Evolutionary conservation across 495 filamentous ascomycete genomes (phyloP), one percentile per base, ranked within the genome.

Genomic region (Lasiosphaeria ovina): DNA sequence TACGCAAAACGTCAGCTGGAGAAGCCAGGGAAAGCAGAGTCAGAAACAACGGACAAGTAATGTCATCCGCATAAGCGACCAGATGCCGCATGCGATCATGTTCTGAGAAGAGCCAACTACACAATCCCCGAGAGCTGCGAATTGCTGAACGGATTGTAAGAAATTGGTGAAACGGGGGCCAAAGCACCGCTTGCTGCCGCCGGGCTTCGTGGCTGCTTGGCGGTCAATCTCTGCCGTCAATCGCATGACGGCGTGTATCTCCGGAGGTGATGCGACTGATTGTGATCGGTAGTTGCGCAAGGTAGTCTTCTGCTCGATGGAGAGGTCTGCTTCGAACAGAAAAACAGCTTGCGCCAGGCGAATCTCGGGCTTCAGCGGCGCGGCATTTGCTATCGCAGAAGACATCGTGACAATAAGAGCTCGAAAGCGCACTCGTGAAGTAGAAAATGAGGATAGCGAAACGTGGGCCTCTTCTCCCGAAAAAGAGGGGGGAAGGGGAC

Each of bases 21-120:
- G 36, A 40, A 40, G 36, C 36, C 36, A 38, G 56, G 35, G 38
- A 47, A 53, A 12, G 62, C 55, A 58, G 34, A 54, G 57, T 36
- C 55, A n/a, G 47, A 49, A 49, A 49, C 45, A 64, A 58, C 75
- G 55, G 16, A 79, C 74, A 38, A 76, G 62, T 48, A 80, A 68
- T 35, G 73, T 73, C 56, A 72, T 73, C 60, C 74, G 68, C 38
- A 79, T 70, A 17, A 76, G 38, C 9, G 72, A 67, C 77, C 75
- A 80, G 24, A 77, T 68, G 24, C 76, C 67, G 62, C 75, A 74
- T 51, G 76, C 76, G 32, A 80, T 68, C 16, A 79, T 57, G 61
- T 77, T 77, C 68, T 80, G 77, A 34, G 75, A 72, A 12, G 71
- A 74, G 24, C 77, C 76, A 11, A 77, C 61, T 24, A 77, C 57